Conservation (phyloP, 257 asterid genomes). For the Penstemon davidsonii region DNA sequence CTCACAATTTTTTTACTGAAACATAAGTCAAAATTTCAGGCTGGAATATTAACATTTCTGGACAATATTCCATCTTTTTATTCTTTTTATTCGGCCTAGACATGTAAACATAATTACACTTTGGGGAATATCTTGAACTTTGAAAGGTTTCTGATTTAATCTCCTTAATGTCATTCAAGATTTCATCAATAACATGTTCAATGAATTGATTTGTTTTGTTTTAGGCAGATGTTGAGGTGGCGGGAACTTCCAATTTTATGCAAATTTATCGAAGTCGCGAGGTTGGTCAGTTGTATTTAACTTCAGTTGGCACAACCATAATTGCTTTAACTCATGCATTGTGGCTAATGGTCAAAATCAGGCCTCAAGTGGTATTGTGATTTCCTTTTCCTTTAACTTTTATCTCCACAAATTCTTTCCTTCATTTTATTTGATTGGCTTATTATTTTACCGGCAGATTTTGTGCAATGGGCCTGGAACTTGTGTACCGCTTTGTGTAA, state of each 20-base stretch:
- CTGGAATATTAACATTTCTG: background rate
- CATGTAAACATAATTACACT: background rate
- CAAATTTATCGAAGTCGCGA: constrained; percentile 92
- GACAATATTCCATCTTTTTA: background rate
- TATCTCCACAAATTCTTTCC: background rate
- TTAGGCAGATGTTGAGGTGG: constrained; percentile 51
- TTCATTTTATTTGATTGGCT: constrained; percentile 14
- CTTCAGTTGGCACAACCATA: constrained; percentile 85
- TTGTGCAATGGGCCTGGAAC: constrained; percentile 98
- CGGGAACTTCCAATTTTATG: constrained; percentile 55
- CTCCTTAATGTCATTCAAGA: background rate
- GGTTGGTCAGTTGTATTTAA: constrained; percentile 88
- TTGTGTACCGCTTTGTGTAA: constrained; percentile 58
- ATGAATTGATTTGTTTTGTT: constrained; percentile 33
- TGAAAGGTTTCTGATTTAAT: background rate
- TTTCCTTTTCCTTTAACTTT: constrained; percentile 12
- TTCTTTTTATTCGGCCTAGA: background rate
- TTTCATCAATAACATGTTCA: constrained; percentile 4
- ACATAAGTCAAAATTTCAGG: background rate
- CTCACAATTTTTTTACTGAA: constrained; percentile 7
- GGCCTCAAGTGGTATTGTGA: constrained; percentile 85
- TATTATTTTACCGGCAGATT: constrained; percentile 45
- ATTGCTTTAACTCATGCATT: constrained; percentile 76
- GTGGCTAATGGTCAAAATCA: constrained; percentile 86
- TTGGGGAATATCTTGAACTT: constrained; percentile 18